Percentiles rank a stretch among this genome's conserved stretches.
These are phyloP conservation scores for Cutaneotrichosporon sp. DNA, from an alignment of 1,284 basidiomycete genomes.

Conservation along the genomic window DNA sequence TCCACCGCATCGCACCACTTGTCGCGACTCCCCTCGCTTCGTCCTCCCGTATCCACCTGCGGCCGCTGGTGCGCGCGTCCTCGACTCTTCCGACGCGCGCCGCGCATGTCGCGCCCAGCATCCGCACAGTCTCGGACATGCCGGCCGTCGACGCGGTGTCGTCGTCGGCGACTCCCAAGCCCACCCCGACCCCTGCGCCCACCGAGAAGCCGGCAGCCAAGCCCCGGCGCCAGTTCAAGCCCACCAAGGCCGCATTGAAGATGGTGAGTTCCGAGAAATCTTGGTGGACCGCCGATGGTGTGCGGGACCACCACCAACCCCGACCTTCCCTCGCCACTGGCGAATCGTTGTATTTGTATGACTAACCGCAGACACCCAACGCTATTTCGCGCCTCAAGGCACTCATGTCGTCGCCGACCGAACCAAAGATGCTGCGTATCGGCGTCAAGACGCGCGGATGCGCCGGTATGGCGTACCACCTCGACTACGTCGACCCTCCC, in stretches of 20 bases:
- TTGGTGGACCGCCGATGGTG: too few relatives aligned
- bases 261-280: conserved; percentile 60
- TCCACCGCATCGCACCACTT: conserved; percentile 14
- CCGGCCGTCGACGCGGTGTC: conserved; percentile 14
- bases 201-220: conserved; percentile 18
- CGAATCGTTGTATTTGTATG: background rate
- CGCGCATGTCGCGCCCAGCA: conserved; percentile 16
- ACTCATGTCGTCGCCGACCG: conserved; percentile 58
- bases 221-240: conserved; percentile 56
- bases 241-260: conserved; percentile 76
- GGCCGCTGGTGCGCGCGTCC: conserved; percentile 7
- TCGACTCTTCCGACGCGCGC: conserved; percentile 18
- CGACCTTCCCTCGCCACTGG: too few relatives aligned
- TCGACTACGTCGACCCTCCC: conserved; percentile 90
- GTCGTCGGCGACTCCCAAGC: conserved; percentile 5
- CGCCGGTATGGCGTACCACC: conserved; percentile 93
- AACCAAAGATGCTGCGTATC: conserved; percentile 89
- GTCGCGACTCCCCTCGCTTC: conserved; percentile 8
- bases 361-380: conserved; percentile 65
- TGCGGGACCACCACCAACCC: too few relatives aligned
- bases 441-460: conserved; percentile 99
- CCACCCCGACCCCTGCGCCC: background rate
- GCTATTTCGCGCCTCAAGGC: conserved; percentile 72
- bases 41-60: conserved; percentile 9
- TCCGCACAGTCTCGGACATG: conserved; percentile 18